These are phyloP conservation scores for Pisolithus albus DNA, from an alignment of 768 basidiomycete species.

Conservation along the genomic window DNA sequence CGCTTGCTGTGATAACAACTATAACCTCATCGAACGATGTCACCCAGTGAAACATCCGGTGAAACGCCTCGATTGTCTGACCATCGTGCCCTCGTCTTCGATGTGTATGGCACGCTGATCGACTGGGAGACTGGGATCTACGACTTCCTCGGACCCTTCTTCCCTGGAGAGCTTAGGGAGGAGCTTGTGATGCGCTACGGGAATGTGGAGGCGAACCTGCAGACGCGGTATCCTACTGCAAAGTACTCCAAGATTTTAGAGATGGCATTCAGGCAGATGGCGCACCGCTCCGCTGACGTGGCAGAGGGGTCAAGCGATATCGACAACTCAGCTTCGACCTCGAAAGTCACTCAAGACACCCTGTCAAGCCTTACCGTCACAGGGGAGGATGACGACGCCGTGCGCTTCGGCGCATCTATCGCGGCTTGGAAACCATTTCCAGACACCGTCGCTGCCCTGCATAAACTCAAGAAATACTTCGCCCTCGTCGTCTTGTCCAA, in stretches of 20 bases:
- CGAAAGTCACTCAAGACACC: not conserved
- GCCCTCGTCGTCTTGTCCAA: slow-evolving; percentile 72
- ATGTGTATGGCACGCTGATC: slow-evolving; percentile 71
- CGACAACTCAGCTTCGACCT: slow-evolving; percentile 14
- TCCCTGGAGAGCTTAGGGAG: slow-evolving; percentile 11
- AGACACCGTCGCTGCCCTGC: slow-evolving; percentile 57
- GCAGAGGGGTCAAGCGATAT: slow-evolving; percentile 10
- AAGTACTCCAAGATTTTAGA: slow-evolving; percentile 59
- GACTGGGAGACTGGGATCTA: slow-evolving; percentile 74
- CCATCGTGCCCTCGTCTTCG: slow-evolving; percentile 50
- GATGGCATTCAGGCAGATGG: slow-evolving; percentile 27
- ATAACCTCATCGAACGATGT: not conserved
- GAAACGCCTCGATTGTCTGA: slow-evolving; percentile 9
- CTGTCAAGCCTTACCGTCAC: not conserved
- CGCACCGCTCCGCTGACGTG: slow-evolving; percentile 28
- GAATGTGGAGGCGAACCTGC: slow-evolving; percentile 49
- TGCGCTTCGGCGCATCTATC: slow-evolving; percentile 55
- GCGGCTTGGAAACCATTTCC: slow-evolving; percentile 59
- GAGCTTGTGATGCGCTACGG: slow-evolving; percentile 48
- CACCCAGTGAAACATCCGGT: not conserved
- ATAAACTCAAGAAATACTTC: slow-evolving; percentile 52
- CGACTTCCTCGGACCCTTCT: slow-evolving; percentile 33
- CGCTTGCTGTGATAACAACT: too few relatives aligned
- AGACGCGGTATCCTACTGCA: slow-evolving; percentile 49
- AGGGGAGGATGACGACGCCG: slow-evolving; percentile 25